These are phyloP conservation scores for Candida incommunis DNA, from an alignment of 805 yeast species.

Conservation along the genomic window DNA sequence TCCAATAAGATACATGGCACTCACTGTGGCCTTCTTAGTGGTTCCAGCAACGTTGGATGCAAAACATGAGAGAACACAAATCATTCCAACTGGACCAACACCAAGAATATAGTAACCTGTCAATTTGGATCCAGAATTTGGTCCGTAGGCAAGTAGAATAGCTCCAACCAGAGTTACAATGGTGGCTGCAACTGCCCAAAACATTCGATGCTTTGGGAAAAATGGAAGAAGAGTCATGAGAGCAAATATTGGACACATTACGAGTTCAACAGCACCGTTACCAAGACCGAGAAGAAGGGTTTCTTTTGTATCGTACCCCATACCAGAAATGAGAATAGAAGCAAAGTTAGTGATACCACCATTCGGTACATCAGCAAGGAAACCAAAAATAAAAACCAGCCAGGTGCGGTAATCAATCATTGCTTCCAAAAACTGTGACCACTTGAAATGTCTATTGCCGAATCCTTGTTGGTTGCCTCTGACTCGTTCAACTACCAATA, in stretches of 20 bases:
- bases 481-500: slow-evolving; percentile 36
- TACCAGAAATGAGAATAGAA: slow-evolving; percentile 22
- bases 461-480: slow-evolving; percentile 42
- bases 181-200: slow-evolving; percentile 33
- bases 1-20: slow-evolving; percentile 41
- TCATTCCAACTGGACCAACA: slow-evolving; percentile 4
- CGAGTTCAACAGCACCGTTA: slow-evolving; percentile 28
- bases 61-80: slow-evolving; percentile 19
- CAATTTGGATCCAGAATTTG: slow-evolving; percentile 22
- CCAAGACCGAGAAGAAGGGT: slow-evolving; percentile 31
- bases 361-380: slow-evolving; percentile 31
- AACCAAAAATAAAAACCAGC: slow-evolving; percentile 28
- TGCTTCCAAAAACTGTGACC: slow-evolving; percentile 38
- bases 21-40: slow-evolving; percentile 36
- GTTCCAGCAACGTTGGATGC: slow-evolving; percentile 37
- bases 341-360: slow-evolving; percentile 41
- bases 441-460: slow-evolving; percentile 40
- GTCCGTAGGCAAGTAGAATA: slow-evolving; percentile 32
- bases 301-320: slow-evolving; percentile 6
- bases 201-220: slow-evolving; percentile 9
- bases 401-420: slow-evolving; percentile 35
- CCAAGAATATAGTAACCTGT: slow-evolving; percentile 26
- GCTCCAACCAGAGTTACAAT: slow-evolving; percentile 30
- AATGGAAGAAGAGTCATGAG: slow-evolving; percentile 5
- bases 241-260: slow-evolving; percentile 9